These are phyloP conservation scores for Jamesozyma rosinii DNA, from an alignment of 805 yeast genomes.

Conservation along the genomic window DNA sequence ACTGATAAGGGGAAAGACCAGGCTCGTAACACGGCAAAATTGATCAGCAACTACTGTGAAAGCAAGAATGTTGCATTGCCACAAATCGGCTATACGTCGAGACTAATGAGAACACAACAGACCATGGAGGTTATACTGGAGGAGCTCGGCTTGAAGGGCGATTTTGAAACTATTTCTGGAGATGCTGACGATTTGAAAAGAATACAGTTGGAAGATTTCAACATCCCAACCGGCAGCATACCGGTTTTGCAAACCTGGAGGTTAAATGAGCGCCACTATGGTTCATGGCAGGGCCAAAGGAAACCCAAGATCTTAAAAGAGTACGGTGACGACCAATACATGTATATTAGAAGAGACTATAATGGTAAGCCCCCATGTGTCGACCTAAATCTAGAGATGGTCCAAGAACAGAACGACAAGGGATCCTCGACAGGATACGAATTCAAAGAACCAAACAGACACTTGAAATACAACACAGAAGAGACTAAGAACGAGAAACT, in stretches of 20 bases:
- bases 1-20: conserved; percentile 60
- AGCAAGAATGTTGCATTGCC: conserved; percentile 31
- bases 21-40: conserved; percentile 55
- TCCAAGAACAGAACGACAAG: conserved; percentile 33
- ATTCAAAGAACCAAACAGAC: conserved; percentile 32
- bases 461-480: conserved; percentile 26
- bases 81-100: conserved; percentile 59
- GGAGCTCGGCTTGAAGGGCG: conserved; percentile 31
- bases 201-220: neutral
- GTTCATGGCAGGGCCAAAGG: conserved; percentile 69
- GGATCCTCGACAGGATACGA: conserved; percentile 28
- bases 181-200: conserved; percentile 8
- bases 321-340: conserved; percentile 66
- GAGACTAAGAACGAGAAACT: conserved; percentile 35
- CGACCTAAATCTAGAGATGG: conserved; percentile 28
- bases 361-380: conserved; percentile 58
- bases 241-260: conserved; percentile 65
- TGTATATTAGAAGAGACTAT: conserved; percentile 71
- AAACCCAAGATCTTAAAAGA: conserved; percentile 55
- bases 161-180: conserved; percentile 18
- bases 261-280: conserved; percentile 77
- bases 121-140: conserved; percentile 61
- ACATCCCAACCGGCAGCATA: conserved; percentile 29
- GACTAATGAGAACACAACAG: conserved; percentile 63
- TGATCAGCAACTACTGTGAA: conserved; percentile 38